Evolutionary conservation across 192 early-diverging fungal genomes (phyloP).

Genomic region (Gryganskiella cystojenkinii): DNA sequence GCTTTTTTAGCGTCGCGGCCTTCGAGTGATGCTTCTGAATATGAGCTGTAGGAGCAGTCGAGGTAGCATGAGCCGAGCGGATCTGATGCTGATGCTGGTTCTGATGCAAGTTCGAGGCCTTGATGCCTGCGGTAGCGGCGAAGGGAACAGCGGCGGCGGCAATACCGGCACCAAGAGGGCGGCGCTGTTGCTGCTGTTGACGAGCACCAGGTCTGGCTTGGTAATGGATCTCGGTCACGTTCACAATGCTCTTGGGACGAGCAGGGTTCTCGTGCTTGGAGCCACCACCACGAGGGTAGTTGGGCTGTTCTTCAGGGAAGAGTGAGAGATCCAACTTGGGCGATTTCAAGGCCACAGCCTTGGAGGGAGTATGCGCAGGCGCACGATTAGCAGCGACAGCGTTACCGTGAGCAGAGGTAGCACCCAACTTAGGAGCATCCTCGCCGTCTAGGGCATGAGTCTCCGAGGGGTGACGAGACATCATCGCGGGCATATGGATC

Average conservation of each 20-base stretch:
- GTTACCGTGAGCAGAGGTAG: background rate
- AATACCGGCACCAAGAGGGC: too few relatives aligned
- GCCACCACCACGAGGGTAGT: slow-evolving; percentile 16
- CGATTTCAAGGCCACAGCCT: slow-evolving; percentile 13
- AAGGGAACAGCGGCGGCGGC: too few relatives aligned
- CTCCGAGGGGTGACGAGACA: background rate
- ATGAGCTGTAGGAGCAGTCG: too few relatives aligned
- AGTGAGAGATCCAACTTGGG: slow-evolving; percentile 21
- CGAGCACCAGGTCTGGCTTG: background rate
- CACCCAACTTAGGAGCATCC: background rate
- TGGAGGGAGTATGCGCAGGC: slow-evolving; percentile 5
- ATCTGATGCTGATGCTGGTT: background rate
- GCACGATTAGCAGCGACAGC: background rate
- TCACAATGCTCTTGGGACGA: background rate
- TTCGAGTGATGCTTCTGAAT: slow-evolving; percentile 4
- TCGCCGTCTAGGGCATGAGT: background rate
- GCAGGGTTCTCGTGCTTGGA: slow-evolving; percentile 1
- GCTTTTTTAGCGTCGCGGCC: slow-evolving; percentile 12
- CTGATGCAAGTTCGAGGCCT: too few relatives aligned
- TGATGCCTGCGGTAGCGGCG: too few relatives aligned
- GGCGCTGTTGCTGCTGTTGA: too few relatives aligned
- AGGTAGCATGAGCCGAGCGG: too few relatives aligned
- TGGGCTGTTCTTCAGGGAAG: slow-evolving; percentile 33
- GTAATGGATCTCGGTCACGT: slow-evolving; percentile 9
- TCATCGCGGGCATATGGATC: slow-evolving; percentile 7